Evolutionary conservation across 2,329 filamentous ascomycete species (phyloP).

Genomic region (Fusarium musae): DNA sequence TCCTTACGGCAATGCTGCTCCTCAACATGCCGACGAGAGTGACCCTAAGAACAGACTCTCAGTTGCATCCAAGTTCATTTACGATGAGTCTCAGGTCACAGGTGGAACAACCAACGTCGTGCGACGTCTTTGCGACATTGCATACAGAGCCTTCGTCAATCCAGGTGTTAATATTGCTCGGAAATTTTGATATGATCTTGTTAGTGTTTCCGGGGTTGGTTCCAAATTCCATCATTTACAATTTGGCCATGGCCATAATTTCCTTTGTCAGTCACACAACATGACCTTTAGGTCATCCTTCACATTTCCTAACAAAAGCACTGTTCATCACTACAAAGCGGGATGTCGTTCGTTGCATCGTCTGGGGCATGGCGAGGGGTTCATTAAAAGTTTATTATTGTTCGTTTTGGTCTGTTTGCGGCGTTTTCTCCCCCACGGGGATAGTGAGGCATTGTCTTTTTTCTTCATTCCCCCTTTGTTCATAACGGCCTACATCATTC

Average conservation of each 20-base stretch:
- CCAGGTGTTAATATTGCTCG: constrained; percentile 61
- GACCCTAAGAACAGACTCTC: constrained; percentile 74
- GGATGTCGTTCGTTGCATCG: constrained; percentile 43
- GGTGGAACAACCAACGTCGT: constrained; percentile 81
- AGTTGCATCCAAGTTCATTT: constrained; percentile 76
- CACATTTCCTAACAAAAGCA: constrained; percentile 34
- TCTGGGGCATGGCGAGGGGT: constrained; percentile 50
- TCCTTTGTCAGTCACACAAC: constrained; percentile 34
- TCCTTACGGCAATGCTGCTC: constrained; percentile 65
- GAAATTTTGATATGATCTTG: constrained; percentile 26
- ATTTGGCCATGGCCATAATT: constrained; percentile 21
- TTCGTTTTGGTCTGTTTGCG: constrained; percentile 29
- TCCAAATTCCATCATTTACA: background rate
- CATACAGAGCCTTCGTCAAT: constrained; percentile 67
- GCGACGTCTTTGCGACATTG: constrained; percentile 75
- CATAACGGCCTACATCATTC: constrained; percentile 32
- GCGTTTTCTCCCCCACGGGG: constrained; percentile 41
- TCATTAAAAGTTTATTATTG: constrained; percentile 43
- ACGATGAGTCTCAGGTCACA: constrained; percentile 69
- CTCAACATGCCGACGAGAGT: constrained; percentile 71
- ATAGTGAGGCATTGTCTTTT: constrained; percentile 38
- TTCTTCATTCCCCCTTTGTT: constrained; percentile 30
- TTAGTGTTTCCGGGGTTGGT: background rate
- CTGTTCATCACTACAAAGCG: constrained; percentile 29
- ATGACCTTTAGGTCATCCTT: constrained; percentile 15